Evolutionary conservation across 768 basidiomycete species (phyloP).

Genomic region (Collybia mongolica): DNA sequence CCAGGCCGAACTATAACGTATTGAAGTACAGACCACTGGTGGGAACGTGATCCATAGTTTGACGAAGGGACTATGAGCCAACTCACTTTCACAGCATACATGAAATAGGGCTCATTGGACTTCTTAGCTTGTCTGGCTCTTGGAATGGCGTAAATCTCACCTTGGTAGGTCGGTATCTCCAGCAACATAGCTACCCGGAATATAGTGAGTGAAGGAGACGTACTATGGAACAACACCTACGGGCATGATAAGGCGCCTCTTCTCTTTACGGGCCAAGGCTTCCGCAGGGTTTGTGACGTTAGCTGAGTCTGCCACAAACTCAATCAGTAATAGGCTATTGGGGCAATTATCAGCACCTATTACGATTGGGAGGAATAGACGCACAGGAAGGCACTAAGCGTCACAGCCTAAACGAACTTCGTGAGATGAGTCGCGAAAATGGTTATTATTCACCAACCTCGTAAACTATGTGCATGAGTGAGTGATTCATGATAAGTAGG

Average conservation of each 20-base stretch:
- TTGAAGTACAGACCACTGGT: slow-evolving; percentile 82
- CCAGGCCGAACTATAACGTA: slow-evolving; percentile 69
- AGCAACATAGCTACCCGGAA: slow-evolving; percentile 66
- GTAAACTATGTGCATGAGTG: slow-evolving; percentile 43
- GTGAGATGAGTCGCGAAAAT: not conserved
- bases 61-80: not conserved
- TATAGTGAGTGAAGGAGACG: not conserved
- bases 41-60: not conserved
- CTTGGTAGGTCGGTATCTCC: slow-evolving; percentile 79
- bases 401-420: slow-evolving; percentile 53
- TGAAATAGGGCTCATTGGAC: slow-evolving; percentile 67
- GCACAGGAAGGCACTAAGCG: slow-evolving; percentile 81
- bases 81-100: slow-evolving; percentile 76
- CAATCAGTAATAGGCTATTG: slow-evolving; percentile 69
- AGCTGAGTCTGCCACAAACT: slow-evolving; percentile 73
- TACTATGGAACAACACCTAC: slow-evolving; percentile 20
- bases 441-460: slow-evolving; percentile 46
- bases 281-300: slow-evolving; percentile 55
- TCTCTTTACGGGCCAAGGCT: slow-evolving; percentile 77
- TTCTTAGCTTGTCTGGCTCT: not conserved
- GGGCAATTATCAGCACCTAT: not conserved
- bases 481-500: not conserved
- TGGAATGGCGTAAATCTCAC: slow-evolving; percentile 24
- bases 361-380: slow-evolving; percentile 19
- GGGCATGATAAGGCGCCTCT: slow-evolving; percentile 65